Percentiles rank a stretch among this genome's conserved stretches.
These are phyloP conservation scores for Cladorrhinum sp. DNA, from an alignment of 2,329 filamentous ascomycete species.

Conservation along the genomic window DNA sequence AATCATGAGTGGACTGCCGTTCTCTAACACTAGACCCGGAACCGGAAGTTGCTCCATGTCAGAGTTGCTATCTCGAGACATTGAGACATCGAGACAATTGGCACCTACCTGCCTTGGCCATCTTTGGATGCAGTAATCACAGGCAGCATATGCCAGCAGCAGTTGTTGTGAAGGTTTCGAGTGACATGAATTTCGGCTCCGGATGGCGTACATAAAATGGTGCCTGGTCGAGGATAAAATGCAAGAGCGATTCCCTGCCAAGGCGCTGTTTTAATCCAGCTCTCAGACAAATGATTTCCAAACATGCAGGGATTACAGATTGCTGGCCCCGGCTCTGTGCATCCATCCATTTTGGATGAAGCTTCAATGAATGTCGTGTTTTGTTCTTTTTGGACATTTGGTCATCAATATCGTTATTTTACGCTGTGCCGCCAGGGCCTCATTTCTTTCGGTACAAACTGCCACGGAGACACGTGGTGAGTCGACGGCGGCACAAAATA, in stretches of 20 bases:
- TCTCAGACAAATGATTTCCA: constrained; percentile 11
- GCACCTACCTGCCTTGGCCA: neutral
- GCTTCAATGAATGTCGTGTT: neutral
- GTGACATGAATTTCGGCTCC: neutral
- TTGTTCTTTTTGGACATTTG: neutral
- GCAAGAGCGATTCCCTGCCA: neutral
- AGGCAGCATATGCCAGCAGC: too few relatives aligned
- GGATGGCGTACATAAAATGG: neutral
- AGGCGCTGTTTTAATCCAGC: neutral
- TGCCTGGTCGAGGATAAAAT: neutral
- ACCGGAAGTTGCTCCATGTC: neutral
- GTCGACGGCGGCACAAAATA: neutral
- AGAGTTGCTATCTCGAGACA: neutral
- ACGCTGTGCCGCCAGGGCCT: neutral
- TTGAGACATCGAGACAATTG: neutral
- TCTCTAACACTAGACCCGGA: neutral
- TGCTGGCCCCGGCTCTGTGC: constrained; percentile 1
- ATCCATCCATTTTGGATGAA: constrained; percentile 1
- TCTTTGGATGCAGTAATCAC: too few relatives aligned
- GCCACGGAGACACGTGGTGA: neutral
- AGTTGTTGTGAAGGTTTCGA: neutral
- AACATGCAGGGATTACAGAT: constrained; percentile 9
- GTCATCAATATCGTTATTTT: neutral
- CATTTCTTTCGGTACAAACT: neutral
- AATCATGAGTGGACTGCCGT: neutral